These are phyloP conservation scores for Cadophora gregata DNA, from an alignment of 2,329 filamentous ascomycete species.

Conservation along the genomic window DNA sequence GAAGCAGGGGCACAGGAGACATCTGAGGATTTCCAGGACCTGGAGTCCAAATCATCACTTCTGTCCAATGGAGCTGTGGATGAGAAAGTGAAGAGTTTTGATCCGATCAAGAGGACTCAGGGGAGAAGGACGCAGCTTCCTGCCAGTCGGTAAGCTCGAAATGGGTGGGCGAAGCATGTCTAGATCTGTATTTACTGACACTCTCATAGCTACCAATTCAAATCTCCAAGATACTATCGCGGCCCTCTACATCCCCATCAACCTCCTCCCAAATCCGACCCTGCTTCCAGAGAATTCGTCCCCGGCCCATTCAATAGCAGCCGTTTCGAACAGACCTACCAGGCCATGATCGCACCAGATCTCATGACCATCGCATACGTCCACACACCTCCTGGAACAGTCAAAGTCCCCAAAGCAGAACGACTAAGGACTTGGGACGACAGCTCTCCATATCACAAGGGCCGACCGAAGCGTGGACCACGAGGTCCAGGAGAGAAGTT, in stretches of 20 bases:
- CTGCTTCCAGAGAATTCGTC: conserved; percentile 83
- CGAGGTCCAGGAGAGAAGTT: conserved; percentile 74
- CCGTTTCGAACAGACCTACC: conserved; percentile 87
- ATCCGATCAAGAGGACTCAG: conserved; percentile 54
- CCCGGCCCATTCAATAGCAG: conserved; percentile 91
- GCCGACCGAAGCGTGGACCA: conserved; percentile 83
- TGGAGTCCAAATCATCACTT: conserved; percentile 54
- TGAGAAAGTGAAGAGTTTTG: conserved; percentile 50
- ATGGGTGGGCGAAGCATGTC: neutral
- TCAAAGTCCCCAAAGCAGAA: conserved; percentile 60
- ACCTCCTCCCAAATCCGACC: conserved; percentile 84
- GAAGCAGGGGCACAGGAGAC: conserved; percentile 37
- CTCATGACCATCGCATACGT: conserved; percentile 88
- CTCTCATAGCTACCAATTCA: conserved; percentile 84
- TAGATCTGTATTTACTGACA: conserved; percentile 10
- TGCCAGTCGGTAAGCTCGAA: conserved; percentile 47
- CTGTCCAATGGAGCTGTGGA: conserved; percentile 44
- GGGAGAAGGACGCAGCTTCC: conserved; percentile 47
- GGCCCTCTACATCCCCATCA: conserved; percentile 93
- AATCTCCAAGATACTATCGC: conserved; percentile 92
- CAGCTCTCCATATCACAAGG: conserved; percentile 92
- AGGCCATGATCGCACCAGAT: conserved; percentile 84
- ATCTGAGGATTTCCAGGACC: conserved; percentile 46
- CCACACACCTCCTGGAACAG: conserved; percentile 80
- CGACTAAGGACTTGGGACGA: conserved; percentile 86